Base-by-base conservation (phyloP, 345 rosid species). In the Salix udensis region DNA sequence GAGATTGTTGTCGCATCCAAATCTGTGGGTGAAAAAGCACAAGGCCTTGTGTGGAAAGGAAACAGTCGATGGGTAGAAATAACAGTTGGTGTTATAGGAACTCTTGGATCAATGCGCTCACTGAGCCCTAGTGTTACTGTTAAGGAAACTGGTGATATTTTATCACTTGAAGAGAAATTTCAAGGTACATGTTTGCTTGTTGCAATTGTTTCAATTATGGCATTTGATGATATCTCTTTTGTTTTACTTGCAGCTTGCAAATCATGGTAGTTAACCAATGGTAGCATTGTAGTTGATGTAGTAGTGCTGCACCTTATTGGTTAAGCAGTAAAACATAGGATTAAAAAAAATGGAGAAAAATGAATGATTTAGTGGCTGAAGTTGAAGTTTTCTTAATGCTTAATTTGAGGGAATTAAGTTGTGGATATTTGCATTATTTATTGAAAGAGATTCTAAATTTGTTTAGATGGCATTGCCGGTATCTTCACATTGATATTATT, bases 141-240 rank as follows among this genome's bases (percentile, higher is more conserved):
- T 76, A 95, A 95, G 82, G 98, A 93, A 90, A 76, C 87, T 66
- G 97, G 98, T 21, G 97, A 88, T 77, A 95, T 95, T 77, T 83
- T 93, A 77, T 91, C 98, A 52, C 97, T 95, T 48, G 97, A 95
- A 77, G 97, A 95, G 84, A 95, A 95, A 86, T 95, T 95, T 81
- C 98, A 94, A 88, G 98, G 98, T 92, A 75, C 40, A 34, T 46
- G 31, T 69, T 50, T n/a, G 2, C 46, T 39, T 55, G 6, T 3
- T 75, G 50, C 24, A 9, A 48, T 52, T 36, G 24, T 46, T 46
- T 46, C 50, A 14, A 46, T 46, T 46, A 46, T 46, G 50, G 50
- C 50, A 46, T 46, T 46, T 46, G 50, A 46, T 37, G 48, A 39
- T 4, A 10, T 70, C 24, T 30, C 53, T 50, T 67, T 30, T 42